These are phyloP conservation scores for Aspergillus phoenicis DNA, from an alignment of 2,329 filamentous ascomycete genomes.

Conservation along the genomic window DNA sequence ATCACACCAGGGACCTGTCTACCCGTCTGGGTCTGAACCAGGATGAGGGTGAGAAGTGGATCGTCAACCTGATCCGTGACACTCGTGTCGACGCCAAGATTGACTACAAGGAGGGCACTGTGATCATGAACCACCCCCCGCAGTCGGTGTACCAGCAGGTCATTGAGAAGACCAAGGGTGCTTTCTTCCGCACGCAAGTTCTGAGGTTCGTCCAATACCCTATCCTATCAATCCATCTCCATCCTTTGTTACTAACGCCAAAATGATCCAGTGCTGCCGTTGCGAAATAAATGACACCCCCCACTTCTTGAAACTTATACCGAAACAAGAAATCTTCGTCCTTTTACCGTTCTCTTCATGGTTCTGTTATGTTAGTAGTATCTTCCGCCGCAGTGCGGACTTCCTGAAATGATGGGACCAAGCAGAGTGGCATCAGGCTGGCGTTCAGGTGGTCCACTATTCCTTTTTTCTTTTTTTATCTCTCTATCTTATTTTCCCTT, in stretches of 20 bases:
- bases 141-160: slow-evolving; percentile 99
- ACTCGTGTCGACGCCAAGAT: slow-evolving; percentile 98
- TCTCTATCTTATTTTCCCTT: slow-evolving; percentile 13
- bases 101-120: slow-evolving; percentile 97
- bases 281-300: slow-evolving; percentile 47
- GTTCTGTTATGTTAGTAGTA: slow-evolving; percentile 40
- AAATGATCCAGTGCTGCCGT: slow-evolving; percentile 46
- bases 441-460: slow-evolving; percentile 45
- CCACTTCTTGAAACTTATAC: slow-evolving; percentile 8
- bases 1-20: slow-evolving; percentile 71
- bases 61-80: slow-evolving; percentile 98
- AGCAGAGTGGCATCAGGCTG: slow-evolving; percentile 47
- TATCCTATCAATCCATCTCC: neutral
- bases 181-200: slow-evolving; percentile 97
- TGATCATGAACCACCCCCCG: slow-evolving; percentile 98
- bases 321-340: slow-evolving; percentile 30
- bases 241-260: neutral
- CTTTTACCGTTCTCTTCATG: slow-evolving; percentile 36
- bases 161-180: slow-evolving; percentile 97
- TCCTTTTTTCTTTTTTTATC: slow-evolving; percentile 27
- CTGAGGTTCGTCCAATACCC: slow-evolving; percentile 56
- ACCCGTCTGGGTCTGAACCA: slow-evolving; percentile 86
- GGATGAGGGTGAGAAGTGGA: slow-evolving; percentile 99
- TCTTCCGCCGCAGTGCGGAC: slow-evolving; percentile 27
- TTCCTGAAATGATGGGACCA: slow-evolving; percentile 38